Percentiles rank a stretch among this genome's conserved stretches.
phyloP scores from a whole-genome alignment of 1,284 basidiomycete genomes.

The Pascua sp. region DNA sequence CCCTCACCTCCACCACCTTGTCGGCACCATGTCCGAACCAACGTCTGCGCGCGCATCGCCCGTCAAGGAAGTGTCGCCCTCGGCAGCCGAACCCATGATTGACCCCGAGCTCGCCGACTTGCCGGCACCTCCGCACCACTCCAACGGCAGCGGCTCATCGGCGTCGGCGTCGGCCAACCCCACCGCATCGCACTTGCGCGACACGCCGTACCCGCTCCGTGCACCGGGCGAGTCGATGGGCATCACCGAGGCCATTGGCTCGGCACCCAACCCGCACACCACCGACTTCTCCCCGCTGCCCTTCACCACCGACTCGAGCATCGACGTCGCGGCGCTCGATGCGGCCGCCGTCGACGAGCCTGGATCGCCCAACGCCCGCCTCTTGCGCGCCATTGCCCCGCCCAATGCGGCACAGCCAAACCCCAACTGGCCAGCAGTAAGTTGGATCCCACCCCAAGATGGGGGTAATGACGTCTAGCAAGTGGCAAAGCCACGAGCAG shows the following conservation, averaged over 20 bases:
- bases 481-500: not conserved
- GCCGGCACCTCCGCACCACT: conserved; percentile 29
- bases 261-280: conserved; percentile 39
- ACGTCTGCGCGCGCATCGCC: conserved; percentile 10
- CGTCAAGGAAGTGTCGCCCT: conserved; percentile 4
- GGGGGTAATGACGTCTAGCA: too few species aligned
- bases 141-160: conserved; percentile 10
- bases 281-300: conserved; percentile 39
- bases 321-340: conserved; percentile 31
- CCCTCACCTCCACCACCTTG: not conserved
- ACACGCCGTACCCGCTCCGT: conserved; percentile 10
- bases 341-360: conserved; percentile 30
- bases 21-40: conserved; percentile 8
- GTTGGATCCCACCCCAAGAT: conserved; percentile 8
- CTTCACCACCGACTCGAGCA: conserved; percentile 27
- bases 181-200: conserved; percentile 4
- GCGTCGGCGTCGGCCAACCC: not conserved
- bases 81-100: conserved; percentile 23
- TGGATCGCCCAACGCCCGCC: conserved; percentile 41
- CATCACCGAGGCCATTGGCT: conserved; percentile 40
- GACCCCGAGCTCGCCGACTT: conserved; percentile 38
- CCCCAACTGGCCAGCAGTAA: conserved; percentile 41
- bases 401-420: conserved; percentile 40
- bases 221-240: conserved; percentile 26
- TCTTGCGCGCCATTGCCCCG: conserved; percentile 43